Evolutionary conservation across 176 grass and related monocot genomes (phyloP).

Genomic region (Guadua angustifolia): DNA sequence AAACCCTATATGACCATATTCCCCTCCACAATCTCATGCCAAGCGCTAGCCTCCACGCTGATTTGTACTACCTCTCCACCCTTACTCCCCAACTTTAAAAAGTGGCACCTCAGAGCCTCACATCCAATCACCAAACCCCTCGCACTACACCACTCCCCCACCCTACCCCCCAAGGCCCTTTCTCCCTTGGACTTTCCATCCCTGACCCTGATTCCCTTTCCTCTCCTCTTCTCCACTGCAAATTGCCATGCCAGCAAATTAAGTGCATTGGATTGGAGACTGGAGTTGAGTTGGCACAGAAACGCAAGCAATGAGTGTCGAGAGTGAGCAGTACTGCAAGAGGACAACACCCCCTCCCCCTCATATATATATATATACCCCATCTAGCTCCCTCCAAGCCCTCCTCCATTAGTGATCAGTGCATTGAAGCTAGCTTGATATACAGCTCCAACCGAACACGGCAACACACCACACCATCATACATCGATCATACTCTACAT

Average conservation of each 20-base stretch:
- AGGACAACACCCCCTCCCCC: conserved; percentile 45
- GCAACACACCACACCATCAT: conserved; percentile 30
- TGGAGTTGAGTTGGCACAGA: conserved; percentile 78
- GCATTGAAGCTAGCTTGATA: conserved; percentile 22
- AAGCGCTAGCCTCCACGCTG: conserved; percentile 65
- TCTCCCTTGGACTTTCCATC: conserved; percentile 72
- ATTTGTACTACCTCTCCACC: conserved; percentile 74
- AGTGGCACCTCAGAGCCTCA: conserved; percentile 57
- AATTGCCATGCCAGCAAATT: conserved; percentile 42
- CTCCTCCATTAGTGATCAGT: neutral
- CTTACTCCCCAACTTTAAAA: conserved; percentile 70
- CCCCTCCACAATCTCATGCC: conserved; percentile 57
- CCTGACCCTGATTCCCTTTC: conserved; percentile 69
- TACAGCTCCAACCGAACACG: conserved; percentile 25
- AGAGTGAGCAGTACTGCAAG: conserved; percentile 51
- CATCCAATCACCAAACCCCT: conserved; percentile 71
- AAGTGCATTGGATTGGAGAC: conserved; percentile 56
- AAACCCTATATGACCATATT: conserved; percentile 81
- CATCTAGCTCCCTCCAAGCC: conserved; percentile 34
- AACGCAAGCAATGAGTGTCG: conserved; percentile 63
- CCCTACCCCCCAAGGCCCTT: conserved; percentile 44
- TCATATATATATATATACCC: conserved; percentile 56
- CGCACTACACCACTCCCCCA: conserved; percentile 29
- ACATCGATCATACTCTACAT: conserved; percentile 18
- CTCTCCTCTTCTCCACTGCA: conserved; percentile 34